Evolutionary conservation across 345 rosid species (phyloP).

Genomic region (sweet orange (Citrus sinensis)): DNA sequence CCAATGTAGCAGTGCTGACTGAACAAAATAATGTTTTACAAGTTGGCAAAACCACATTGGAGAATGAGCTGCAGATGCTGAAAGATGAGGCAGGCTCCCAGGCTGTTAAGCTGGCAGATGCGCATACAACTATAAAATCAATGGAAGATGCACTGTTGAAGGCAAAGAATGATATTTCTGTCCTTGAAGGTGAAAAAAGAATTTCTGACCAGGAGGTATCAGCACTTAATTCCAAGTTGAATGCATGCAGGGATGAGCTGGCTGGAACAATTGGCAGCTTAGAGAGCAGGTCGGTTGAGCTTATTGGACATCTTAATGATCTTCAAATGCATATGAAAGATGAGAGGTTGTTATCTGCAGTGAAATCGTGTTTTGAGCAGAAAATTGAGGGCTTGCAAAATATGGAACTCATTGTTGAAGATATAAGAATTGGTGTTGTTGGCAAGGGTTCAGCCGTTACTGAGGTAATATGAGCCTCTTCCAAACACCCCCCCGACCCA

Average conservation of each 20-base stretch:
- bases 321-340: conserved; percentile 58
- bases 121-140: conserved; percentile 47
- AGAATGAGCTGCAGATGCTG: conserved; percentile 53
- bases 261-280: conserved; percentile 60
- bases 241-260: conserved; percentile 75
- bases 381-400: conserved; percentile 55
- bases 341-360: conserved; percentile 39
- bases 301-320: conserved; percentile 43
- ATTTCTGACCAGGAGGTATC: conserved; percentile 58
- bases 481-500: neutral
- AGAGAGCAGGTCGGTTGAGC: conserved; percentile 53
- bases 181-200: conserved; percentile 56
- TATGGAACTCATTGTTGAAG: conserved; percentile 50
- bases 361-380: conserved; percentile 49
- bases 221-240: conserved; percentile 57
- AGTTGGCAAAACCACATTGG: conserved; percentile 40
- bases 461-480: conserved; percentile 41
- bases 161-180: conserved; percentile 47
- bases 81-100: conserved; percentile 54
- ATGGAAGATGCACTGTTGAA: conserved; percentile 56
- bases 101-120: conserved; percentile 45
- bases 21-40: conserved; percentile 41
- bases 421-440: conserved; percentile 29
- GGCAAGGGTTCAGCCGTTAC: conserved; percentile 30
- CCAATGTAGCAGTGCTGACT: conserved; percentile 41